Conservation (phyloP, 805 yeast genomes). For the Helenozyma baotianmanensis region DNA sequence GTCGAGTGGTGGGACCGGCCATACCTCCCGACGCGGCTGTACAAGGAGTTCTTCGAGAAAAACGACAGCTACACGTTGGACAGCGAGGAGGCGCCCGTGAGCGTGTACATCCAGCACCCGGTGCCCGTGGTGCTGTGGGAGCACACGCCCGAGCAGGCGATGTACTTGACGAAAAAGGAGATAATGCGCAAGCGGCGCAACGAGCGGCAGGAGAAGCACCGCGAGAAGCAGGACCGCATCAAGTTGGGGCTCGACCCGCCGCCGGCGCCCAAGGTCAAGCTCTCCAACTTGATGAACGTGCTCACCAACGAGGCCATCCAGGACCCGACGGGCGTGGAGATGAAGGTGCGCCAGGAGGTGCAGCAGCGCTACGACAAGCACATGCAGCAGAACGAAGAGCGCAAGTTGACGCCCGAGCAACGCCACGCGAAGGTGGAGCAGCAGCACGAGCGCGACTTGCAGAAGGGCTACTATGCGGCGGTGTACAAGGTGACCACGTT, state of each 20-base stretch:
- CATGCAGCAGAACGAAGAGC: conserved; percentile 50
- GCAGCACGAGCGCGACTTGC: conserved; percentile 46
- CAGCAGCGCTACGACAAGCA: conserved; percentile 58
- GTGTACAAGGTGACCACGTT: conserved; percentile 57
- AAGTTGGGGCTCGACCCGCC: conserved; percentile 79
- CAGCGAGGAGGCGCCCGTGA: conserved; percentile 46
- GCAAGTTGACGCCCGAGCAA: conserved; percentile 61
- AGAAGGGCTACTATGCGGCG: conserved; percentile 49
- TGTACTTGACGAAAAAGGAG: conserved; percentile 74
- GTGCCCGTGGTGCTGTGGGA: conserved; percentile 64
- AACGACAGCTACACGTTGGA: conserved; percentile 24
- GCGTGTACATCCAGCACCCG: conserved; percentile 81
- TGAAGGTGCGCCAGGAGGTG: conserved; percentile 63
- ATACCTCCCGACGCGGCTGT: conserved; percentile 38
- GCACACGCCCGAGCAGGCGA: conserved; percentile 30
- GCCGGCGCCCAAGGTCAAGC: conserved; percentile 83
- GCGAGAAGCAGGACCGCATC: conserved; percentile 73
- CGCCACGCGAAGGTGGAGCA: conserved; percentile 43
- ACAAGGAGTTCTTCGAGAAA: conserved; percentile 29
- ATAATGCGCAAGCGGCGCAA: conserved; percentile 67
- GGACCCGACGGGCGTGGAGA: conserved; percentile 87
- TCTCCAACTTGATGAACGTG: conserved; percentile 81
- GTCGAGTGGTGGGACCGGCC: conserved; percentile 90
- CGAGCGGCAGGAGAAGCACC: conserved; percentile 56
- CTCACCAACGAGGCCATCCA: conserved; percentile 77